phyloP scores from a whole-genome alignment of 257 asterid species.

The Nicotiana obtusifolia region DNA sequence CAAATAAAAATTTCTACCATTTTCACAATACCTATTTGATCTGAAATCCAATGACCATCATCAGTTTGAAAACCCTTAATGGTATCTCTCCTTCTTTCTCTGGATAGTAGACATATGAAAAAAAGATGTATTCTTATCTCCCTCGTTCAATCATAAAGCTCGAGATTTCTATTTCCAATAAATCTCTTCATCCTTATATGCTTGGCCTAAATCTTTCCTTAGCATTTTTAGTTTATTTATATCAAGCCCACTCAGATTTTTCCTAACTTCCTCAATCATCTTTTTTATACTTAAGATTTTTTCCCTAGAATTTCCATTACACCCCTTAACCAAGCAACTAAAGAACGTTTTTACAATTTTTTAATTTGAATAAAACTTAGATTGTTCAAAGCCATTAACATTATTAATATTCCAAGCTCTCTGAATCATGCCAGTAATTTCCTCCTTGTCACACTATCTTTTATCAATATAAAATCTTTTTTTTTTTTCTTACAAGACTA shows the following conservation, averaged over 20 bases:
- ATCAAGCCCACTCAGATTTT: neutral
- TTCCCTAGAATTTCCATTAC: neutral
- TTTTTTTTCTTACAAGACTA: neutral
- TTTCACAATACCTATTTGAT: no score
- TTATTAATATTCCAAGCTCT: no score
- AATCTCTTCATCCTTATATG: neutral
- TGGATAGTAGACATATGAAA: neutral
- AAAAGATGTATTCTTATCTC: neutral
- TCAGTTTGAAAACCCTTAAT: no score
- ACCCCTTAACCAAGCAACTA: neutral
- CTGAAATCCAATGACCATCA: no score
- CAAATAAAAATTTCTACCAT: no score
- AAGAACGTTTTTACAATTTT: neutral
- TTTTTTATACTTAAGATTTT: no score
- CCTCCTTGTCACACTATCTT: neutral
- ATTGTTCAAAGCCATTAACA: neutral
- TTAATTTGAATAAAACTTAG: no score
- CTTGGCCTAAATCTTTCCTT: neutral
- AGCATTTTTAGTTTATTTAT: neutral
- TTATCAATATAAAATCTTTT: neutral
- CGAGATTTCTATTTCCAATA: neutral
- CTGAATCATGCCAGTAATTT: neutral
- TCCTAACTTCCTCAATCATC: neutral
- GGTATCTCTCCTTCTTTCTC: neutral
- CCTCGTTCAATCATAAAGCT: no score